Conservation (phyloP, 371 early-diverging fungal genomes). For the Ecytonucleospora hepatopenaei region DNA sequence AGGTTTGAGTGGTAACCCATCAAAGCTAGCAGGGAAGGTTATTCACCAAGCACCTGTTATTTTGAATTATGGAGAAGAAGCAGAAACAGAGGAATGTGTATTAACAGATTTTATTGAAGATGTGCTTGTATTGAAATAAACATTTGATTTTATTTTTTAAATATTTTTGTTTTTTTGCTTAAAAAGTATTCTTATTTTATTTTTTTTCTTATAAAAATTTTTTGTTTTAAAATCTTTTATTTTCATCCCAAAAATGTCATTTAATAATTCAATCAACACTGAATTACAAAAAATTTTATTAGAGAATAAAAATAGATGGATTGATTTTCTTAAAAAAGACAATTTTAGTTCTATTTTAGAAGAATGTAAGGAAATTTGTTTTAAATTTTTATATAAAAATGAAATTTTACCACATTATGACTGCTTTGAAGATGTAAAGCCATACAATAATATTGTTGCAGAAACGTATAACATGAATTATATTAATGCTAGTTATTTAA, state of each 20-base stretch:
- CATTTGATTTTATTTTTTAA: constrained; percentile 6
- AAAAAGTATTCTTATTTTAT: neutral
- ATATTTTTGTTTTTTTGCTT: too few relatives aligned
- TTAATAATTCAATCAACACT: neutral
- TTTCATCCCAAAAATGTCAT: too few relatives aligned
- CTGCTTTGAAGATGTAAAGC: neutral
- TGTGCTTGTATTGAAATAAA: constrained; percentile 33
- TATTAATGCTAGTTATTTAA: constrained; percentile 33
- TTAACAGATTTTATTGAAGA: constrained; percentile 36
- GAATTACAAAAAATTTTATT: neutral
- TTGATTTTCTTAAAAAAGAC: neutral
- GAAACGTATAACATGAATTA: constrained; percentile 26
- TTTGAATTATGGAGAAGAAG: constrained; percentile 80
- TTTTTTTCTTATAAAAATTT: neutral
- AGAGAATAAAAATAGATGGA: neutral
- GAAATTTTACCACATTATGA: neutral
- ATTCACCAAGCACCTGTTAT: constrained; percentile 90
- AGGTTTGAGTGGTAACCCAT: constrained; percentile 92
- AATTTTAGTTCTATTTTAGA: neutral
- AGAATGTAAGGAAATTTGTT: neutral
- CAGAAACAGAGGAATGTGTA: constrained; percentile 64
- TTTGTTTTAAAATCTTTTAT: neutral
- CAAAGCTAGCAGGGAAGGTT: constrained; percentile 92
- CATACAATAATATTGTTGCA: constrained; percentile 19
- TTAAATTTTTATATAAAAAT: neutral